Evolutionary conservation across 1,284 basidiomycete species (phyloP).

Genomic region (Cutaneotrichosporon mucoides): DNA sequence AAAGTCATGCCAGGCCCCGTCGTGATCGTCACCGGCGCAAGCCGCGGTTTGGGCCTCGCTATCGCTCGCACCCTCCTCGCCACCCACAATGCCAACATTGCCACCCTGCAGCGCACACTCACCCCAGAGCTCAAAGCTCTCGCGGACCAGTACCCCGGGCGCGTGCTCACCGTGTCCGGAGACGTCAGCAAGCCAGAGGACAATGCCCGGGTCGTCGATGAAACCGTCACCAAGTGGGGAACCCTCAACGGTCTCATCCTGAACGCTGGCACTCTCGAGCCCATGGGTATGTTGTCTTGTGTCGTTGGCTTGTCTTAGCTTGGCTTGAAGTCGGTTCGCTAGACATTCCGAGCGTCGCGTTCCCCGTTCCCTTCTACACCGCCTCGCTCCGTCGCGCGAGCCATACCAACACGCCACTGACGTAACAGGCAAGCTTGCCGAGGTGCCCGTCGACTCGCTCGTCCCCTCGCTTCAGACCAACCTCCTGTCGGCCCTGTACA

Average conservation of each 20-base stretch:
- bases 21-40: slow-evolving; percentile 46
- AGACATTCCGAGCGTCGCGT: background rate
- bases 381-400: no score
- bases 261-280: slow-evolving; percentile 53
- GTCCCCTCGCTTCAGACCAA: slow-evolving; percentile 50
- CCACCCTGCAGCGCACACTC: slow-evolving; percentile 52
- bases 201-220: slow-evolving; percentile 37
- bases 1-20: slow-evolving; percentile 23
- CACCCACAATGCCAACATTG: slow-evolving; percentile 47
- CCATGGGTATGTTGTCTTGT: slow-evolving; percentile 31
- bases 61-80: slow-evolving; percentile 49
- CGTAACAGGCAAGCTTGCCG: slow-evolving; percentile 30
- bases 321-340: background rate
- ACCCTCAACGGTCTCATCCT: slow-evolving; percentile 52
- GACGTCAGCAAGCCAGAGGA: slow-evolving; percentile 49
- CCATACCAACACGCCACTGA: background rate
- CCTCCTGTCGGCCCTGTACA: slow-evolving; percentile 53
- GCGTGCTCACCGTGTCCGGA: slow-evolving; percentile 36
- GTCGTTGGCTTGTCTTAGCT: no score
- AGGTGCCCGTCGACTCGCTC: slow-evolving; percentile 24
- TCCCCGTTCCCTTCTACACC: background rate
- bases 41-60: slow-evolving; percentile 53
- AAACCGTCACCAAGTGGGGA: slow-evolving; percentile 50
- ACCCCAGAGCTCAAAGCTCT: slow-evolving; percentile 48
- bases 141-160: slow-evolving; percentile 31